These are phyloP conservation scores for Calonectria leucothoes DNA, from an alignment of 2,329 filamentous ascomycete genomes.

Conservation along the genomic window DNA sequence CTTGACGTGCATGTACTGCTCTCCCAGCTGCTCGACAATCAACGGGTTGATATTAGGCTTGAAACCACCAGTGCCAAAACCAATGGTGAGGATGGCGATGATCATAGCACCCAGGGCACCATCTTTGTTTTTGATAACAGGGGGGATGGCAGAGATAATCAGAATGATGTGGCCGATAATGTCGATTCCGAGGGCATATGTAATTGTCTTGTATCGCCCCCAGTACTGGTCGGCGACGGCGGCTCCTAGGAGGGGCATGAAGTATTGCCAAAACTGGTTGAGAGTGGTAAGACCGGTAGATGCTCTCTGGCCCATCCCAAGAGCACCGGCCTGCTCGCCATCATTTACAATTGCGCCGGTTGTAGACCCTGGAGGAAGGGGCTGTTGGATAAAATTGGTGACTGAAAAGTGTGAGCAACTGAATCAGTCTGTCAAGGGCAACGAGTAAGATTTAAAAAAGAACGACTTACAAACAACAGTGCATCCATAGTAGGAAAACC, in stretches of 20 bases:
- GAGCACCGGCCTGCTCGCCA: conserved; percentile 60
- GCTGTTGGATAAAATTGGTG: conserved; percentile 73
- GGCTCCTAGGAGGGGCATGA: conserved; percentile 68
- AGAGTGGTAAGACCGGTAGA: conserved; percentile 58
- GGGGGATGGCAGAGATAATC: conserved; percentile 72
- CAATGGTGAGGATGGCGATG: conserved; percentile 65
- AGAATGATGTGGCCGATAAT: conserved; percentile 76
- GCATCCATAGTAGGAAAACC: conserved; percentile 79
- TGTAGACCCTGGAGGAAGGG: conserved; percentile 63
- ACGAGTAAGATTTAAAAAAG: neutral
- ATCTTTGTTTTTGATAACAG: conserved; percentile 66
- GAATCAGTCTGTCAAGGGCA: neutral
- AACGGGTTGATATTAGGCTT: conserved; percentile 78
- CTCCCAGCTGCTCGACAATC: conserved; percentile 73
- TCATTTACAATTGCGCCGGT: conserved; percentile 58
- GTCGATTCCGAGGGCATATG: conserved; percentile 69
- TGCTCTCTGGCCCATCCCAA: conserved; percentile 68
- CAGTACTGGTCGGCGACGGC: conserved; percentile 66
- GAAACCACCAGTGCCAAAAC: conserved; percentile 78
- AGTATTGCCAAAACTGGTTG: conserved; percentile 70
- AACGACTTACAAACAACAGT: conserved; percentile 70
- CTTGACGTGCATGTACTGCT: conserved; percentile 65
- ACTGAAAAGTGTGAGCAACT: conserved; percentile 42
- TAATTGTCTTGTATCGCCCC: conserved; percentile 78
- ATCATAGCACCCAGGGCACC: conserved; percentile 72